Percentiles rank a stretch among this genome's conserved stretches.
Evolutionary conservation across 2,329 filamentous ascomycete genomes (phyloP).

Genomic region (Ophiostoma montium): DNA sequence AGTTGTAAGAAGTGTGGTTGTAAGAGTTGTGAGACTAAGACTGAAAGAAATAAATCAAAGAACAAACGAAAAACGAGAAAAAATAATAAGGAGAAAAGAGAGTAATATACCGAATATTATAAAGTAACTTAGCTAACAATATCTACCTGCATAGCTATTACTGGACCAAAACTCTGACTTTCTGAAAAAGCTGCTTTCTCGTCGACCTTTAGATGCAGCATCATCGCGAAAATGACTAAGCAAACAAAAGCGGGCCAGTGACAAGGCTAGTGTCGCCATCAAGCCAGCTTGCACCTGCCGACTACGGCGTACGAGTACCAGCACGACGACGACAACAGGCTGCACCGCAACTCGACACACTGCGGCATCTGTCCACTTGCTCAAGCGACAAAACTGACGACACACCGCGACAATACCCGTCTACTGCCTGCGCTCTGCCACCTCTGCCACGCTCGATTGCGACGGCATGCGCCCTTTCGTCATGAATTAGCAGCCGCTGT

Average conservation of each 20-base stretch:
- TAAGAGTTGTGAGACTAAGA: no score
- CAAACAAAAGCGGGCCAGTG: conserved; percentile 2
- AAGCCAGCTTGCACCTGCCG: conserved; percentile 9
- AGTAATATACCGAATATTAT: not conserved
- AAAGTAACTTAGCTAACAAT: not conserved
- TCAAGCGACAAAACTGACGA: no score
- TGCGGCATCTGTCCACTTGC: no score
- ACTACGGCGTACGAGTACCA: not conserved
- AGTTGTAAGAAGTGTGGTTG: no score
- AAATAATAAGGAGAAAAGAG: not conserved
- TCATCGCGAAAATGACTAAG: conserved; percentile 10
- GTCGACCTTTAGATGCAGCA: no score
- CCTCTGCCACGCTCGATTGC: not conserved
- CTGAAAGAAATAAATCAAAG: no score
- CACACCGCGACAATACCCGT: not conserved
- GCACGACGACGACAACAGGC: not conserved
- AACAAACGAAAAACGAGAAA: not conserved
- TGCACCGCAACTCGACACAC: not conserved
- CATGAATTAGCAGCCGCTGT: not conserved
- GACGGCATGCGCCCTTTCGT: not conserved
- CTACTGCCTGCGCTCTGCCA: not conserved
- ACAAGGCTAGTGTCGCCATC: not conserved
- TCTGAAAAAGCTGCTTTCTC: no score
- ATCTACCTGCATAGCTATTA: no score
- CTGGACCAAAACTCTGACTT: no score